Percentiles rank a stretch among this genome's conserved stretches.
These are phyloP conservation scores for Thelonectria rubi DNA, from an alignment of 2,329 filamentous ascomycete genomes.

Conservation along the genomic window DNA sequence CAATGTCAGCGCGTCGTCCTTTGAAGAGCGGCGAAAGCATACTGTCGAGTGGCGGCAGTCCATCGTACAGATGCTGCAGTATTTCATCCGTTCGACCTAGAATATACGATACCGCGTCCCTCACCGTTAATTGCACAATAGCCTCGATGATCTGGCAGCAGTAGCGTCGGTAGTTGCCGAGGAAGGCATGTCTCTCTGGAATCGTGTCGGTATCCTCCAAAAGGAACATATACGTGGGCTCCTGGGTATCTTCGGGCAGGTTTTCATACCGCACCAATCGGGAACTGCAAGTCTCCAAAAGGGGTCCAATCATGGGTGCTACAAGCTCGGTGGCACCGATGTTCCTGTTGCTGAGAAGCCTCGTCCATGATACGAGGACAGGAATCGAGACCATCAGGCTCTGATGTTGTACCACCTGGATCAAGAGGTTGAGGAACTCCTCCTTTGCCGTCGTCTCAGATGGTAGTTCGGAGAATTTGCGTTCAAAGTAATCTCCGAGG, in stretches of 20 bases:
- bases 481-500: conserved; percentile 83
- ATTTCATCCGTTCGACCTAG: conserved; percentile 80
- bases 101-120: conserved; percentile 88
- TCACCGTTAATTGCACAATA: conserved; percentile 82
- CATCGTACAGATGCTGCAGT: conserved; percentile 78
- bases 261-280: conserved; percentile 89
- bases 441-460: conserved; percentile 70
- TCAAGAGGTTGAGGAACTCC: conserved; percentile 81
- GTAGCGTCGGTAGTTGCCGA: conserved; percentile 94
- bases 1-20: neutral
- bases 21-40: conserved; percentile 37
- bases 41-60: conserved; percentile 73
- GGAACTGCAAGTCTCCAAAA: conserved; percentile 84
- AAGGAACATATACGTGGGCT: conserved; percentile 82
- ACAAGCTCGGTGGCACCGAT: conserved; percentile 71
- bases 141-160: conserved; percentile 87
- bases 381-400: conserved; percentile 95
- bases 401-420: conserved; percentile 81
- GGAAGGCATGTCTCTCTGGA: conserved; percentile 92
- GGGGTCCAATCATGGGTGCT: conserved; percentile 72
- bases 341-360: conserved; percentile 76
- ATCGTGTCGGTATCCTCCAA: conserved; percentile 94
- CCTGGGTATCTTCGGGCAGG: conserved; percentile 81
- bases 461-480: conserved; percentile 75
- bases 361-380: conserved; percentile 88